These are phyloP conservation scores for Fusarium metavorans DNA, from an alignment of 2,329 filamentous ascomycete species.

Conservation along the genomic window DNA sequence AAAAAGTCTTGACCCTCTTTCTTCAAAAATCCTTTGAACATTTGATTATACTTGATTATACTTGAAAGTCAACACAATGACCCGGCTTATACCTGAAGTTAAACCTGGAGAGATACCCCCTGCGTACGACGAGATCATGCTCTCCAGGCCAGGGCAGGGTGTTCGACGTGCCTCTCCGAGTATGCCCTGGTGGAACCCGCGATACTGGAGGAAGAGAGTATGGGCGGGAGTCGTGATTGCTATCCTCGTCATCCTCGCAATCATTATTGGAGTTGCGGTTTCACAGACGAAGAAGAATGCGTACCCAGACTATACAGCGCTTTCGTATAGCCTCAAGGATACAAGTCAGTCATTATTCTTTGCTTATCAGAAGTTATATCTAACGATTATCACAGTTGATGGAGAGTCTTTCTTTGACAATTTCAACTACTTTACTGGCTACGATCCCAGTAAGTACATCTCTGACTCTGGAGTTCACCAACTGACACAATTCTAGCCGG, in stretches of 20 bases:
- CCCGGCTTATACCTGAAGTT: slow-evolving; percentile 10
- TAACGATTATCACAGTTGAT: slow-evolving; percentile 53
- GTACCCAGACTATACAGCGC: slow-evolving; percentile 62
- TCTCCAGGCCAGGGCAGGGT: slow-evolving; percentile 32
- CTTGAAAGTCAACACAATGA: slow-evolving; percentile 18
- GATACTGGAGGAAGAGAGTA: slow-evolving; percentile 64
- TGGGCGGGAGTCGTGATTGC: slow-evolving; percentile 58
- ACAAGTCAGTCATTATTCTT: slow-evolving; percentile 56
- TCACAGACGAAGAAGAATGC: slow-evolving; percentile 53
- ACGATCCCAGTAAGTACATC: slow-evolving; percentile 57
- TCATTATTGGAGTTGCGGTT: slow-evolving; percentile 62
- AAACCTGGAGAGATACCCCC: slow-evolving; percentile 43
- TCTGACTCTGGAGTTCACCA: not conserved
- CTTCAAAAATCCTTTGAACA: not conserved
- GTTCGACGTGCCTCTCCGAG: slow-evolving; percentile 39
- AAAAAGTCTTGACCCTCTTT: not conserved
- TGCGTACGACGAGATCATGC: slow-evolving; percentile 46
- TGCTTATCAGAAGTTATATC: not conserved
- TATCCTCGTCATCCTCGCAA: slow-evolving; percentile 58
- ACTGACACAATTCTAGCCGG: slow-evolving; percentile 46
- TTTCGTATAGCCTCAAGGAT: slow-evolving; percentile 62
- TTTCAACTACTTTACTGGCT: slow-evolving; percentile 65
- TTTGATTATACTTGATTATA: not conserved
- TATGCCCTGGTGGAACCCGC: slow-evolving; percentile 60
- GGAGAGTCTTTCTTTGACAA: slow-evolving; percentile 66